Evolutionary conservation across 2,329 filamentous ascomycete genomes (phyloP).

Genomic region (Fusarium piperis): DNA sequence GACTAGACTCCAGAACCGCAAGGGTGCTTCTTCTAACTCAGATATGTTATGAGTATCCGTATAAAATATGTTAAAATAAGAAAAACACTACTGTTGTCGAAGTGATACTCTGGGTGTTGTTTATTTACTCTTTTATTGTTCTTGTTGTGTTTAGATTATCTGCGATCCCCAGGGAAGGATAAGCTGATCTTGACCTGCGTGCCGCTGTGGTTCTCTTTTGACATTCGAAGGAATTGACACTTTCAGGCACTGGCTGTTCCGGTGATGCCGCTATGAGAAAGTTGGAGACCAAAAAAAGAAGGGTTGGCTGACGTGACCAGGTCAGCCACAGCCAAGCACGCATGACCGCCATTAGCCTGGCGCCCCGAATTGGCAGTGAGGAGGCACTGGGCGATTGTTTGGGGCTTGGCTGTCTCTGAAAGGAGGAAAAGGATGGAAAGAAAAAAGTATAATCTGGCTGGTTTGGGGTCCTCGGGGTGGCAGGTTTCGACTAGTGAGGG

Average conservation of each 20-base stretch:
- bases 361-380: not conserved
- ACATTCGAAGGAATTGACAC: conserved; percentile 11
- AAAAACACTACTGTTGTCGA: not conserved
- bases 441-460: not conserved
- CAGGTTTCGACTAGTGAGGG: not conserved
- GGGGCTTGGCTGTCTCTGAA: not conserved
- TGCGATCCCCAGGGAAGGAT: not conserved
- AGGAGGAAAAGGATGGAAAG: not conserved
- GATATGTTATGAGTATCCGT: not conserved
- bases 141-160: not conserved
- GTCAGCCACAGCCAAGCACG: conserved; percentile 19
- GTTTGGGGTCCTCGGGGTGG: not conserved
- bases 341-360: conserved; percentile 22
- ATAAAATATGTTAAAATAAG: too few species aligned
- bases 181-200: not conserved
- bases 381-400: not conserved
- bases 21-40: not conserved
- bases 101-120: not conserved
- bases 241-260: conserved; percentile 4
- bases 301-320: conserved; percentile 32
- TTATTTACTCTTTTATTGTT: not conserved
- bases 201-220: not conserved
- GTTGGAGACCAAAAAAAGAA: not conserved
- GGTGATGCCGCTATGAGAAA: conserved; percentile 4
- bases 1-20: not conserved